These are phyloP conservation scores for Noccaea bulbosa DNA, from an alignment of 345 rosid species.

Conservation along the genomic window DNA sequence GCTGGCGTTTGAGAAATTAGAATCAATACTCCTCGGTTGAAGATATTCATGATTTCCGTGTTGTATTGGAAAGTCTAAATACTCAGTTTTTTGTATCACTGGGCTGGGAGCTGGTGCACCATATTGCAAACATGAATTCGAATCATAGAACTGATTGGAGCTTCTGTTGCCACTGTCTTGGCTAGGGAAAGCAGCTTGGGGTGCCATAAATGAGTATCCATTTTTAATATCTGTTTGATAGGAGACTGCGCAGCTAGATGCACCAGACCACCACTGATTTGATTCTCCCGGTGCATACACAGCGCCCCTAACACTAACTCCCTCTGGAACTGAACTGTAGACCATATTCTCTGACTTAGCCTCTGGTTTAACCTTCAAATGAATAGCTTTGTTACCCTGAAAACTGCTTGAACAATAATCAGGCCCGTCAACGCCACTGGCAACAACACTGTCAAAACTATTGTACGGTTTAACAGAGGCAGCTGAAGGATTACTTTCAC, in stretches of 20 bases:
- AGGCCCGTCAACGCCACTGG: slow-evolving; percentile 37
- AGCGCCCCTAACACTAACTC: slow-evolving; percentile 39
- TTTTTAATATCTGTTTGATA: slow-evolving; percentile 39
- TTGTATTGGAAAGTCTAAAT: slow-evolving; percentile 41
- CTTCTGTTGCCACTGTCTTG: slow-evolving; percentile 41
- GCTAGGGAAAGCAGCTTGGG: slow-evolving; percentile 37
- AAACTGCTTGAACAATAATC: slow-evolving; percentile 40
- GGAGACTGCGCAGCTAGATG: slow-evolving; percentile 31
- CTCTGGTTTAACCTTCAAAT: slow-evolving; percentile 43
- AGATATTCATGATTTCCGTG: slow-evolving; percentile 46
- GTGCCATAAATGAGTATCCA: slow-evolving; percentile 38
- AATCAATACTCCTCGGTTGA: slow-evolving; percentile 45
- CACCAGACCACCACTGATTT: slow-evolving; percentile 43
- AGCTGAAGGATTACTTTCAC: slow-evolving; percentile 45
- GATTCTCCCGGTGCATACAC: slow-evolving; percentile 44
- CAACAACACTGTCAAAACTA: slow-evolving; percentile 44
- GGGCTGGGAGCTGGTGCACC: slow-evolving; percentile 41
- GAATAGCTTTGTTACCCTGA: slow-evolving; percentile 12
- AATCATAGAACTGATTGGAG: slow-evolving; percentile 37
- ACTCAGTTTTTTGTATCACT: slow-evolving; percentile 42
- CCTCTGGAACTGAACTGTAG: slow-evolving; percentile 41
- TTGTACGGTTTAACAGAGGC: slow-evolving; percentile 38
- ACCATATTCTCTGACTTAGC: slow-evolving; percentile 40
- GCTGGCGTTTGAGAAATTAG: slow-evolving; percentile 56
- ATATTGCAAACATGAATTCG: slow-evolving; percentile 45